Base-by-base conservation (phyloP, 306 rosid species). In the Phaseolus lunatus region DNA sequence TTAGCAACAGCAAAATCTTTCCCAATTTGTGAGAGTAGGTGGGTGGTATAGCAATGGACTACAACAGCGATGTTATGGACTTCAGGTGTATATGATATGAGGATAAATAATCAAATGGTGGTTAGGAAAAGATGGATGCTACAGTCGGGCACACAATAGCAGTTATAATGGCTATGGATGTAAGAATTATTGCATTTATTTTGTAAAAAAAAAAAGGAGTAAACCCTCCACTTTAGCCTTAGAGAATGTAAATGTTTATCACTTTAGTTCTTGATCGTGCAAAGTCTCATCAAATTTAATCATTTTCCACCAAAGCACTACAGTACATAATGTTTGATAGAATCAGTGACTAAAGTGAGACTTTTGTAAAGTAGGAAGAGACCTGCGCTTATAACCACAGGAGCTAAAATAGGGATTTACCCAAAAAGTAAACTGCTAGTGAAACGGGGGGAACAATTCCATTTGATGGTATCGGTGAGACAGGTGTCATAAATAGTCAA, bases 401-500 rank as follows among this genome's bases (percentile, higher is more conserved):
- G 37, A 19, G 12, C 65, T 24, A 53, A 20, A 53, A 24, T 26
- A 26, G 39, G 19, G 37, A 26, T 58, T 26, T 26, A 58, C 37
- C 37, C 22, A 22, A 47, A 75, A 63, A 49, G 14, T 47, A 4
- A 35, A 22, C 52, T 19, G 26, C 14, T 31, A 44, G 27, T 61
- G 50, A 64, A 54, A 24, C 33, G 24, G 1, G 41, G n/a, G 58
- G 70, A 77, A 77, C 66, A 67, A 31, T 58, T 66, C 20, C 63
- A 49, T 56, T 66, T 33, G 64, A 48, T 66, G 70, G 77, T 67
- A 71, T 43, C 22, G 5, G 48, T 45, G 59, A 15, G 13, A 29
- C 7, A 58, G 33, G 52, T 61, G 62, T 47, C 68, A 70, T 20
- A 82, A 39, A 54, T 70, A 47, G 29, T 22, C 73, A 67, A 72